A percentile compares a stretch with the other conserved stretches of the same genome.
Conservation (phyloP, 2,329 filamentous ascomycete genomes). For the Lachnellula arida region DNA sequence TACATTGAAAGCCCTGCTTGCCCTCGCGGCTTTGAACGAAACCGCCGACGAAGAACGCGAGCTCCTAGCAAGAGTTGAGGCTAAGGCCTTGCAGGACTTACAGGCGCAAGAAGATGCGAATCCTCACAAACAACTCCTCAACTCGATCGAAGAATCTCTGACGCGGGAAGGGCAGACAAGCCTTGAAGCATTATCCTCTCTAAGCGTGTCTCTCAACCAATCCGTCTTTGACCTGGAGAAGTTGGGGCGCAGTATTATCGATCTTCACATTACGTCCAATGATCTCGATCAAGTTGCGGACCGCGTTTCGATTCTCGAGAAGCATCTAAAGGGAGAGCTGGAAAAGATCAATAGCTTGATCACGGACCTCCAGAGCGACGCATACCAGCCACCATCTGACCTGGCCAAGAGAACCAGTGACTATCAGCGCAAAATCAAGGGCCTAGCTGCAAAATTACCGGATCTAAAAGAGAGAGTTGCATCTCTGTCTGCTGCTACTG, state of each 20-base stretch:
- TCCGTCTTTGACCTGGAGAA: slow-evolving; percentile 40
- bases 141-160: slow-evolving; percentile 50
- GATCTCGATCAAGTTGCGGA: slow-evolving; percentile 50
- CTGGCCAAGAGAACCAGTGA: slow-evolving; percentile 69
- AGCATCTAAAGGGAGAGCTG: slow-evolving; percentile 50
- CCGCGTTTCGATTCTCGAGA: slow-evolving; percentile 52
- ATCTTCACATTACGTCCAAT: slow-evolving; percentile 50
- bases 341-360: slow-evolving; percentile 38
- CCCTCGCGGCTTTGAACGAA: slow-evolving; percentile 72
- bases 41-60: slow-evolving; percentile 65
- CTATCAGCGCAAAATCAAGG: slow-evolving; percentile 64
- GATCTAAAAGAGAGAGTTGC: slow-evolving; percentile 58
- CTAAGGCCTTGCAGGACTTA: slow-evolving; percentile 53
- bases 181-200: slow-evolving; percentile 53
- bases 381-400: slow-evolving; percentile 51
- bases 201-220: slow-evolving; percentile 42
- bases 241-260: slow-evolving; percentile 49
- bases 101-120: slow-evolving; percentile 34
- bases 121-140: slow-evolving; percentile 42
- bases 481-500: slow-evolving; percentile 30
- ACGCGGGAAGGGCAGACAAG: slow-evolving; percentile 49
- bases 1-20: slow-evolving; percentile 70
- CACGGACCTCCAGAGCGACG: slow-evolving; percentile 38
- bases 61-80: slow-evolving; percentile 54
- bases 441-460: slow-evolving; percentile 59